Percentiles rank a stretch among this genome's conserved stretches.
Conservation (phyloP, 129 eudicot species). For the Solidago caesia region DNA sequence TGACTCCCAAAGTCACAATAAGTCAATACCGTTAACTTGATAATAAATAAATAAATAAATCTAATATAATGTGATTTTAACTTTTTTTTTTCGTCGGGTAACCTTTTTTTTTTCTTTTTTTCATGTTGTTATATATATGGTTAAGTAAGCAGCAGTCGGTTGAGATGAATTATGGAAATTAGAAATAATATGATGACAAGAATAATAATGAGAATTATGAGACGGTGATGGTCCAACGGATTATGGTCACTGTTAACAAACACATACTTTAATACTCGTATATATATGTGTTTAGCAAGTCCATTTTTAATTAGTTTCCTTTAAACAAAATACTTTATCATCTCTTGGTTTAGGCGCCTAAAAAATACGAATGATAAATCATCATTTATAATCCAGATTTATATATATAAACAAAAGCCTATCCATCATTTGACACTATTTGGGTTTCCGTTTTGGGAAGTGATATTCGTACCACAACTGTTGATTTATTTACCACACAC, state of each 20-base stretch:
- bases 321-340: too few relatives aligned
- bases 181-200: neutral
- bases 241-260: neutral
- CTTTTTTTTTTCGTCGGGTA: neutral
- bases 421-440: too few relatives aligned
- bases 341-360: too few relatives aligned
- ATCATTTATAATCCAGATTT: too few relatives aligned
- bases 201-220: neutral
- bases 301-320: too few relatives aligned
- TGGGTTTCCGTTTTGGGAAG: too few relatives aligned
- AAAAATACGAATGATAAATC: too few relatives aligned
- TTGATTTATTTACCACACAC: too few relatives aligned
- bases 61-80: neutral
- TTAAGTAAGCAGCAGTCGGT: neutral
- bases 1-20: neutral
- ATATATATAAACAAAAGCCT: too few relatives aligned
- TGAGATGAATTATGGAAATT: neutral
- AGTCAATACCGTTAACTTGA: neutral
- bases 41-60: neutral
- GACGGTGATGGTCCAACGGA: conserved; percentile 4
- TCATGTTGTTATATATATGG: neutral
- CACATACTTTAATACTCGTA: too few relatives aligned
- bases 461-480: too few relatives aligned
- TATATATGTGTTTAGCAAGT: too few relatives aligned
- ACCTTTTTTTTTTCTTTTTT: neutral